Evolutionary conservation across 352 stramenopile genomes (phyloP).

Genomic region (Phytopythium litorale): DNA sequence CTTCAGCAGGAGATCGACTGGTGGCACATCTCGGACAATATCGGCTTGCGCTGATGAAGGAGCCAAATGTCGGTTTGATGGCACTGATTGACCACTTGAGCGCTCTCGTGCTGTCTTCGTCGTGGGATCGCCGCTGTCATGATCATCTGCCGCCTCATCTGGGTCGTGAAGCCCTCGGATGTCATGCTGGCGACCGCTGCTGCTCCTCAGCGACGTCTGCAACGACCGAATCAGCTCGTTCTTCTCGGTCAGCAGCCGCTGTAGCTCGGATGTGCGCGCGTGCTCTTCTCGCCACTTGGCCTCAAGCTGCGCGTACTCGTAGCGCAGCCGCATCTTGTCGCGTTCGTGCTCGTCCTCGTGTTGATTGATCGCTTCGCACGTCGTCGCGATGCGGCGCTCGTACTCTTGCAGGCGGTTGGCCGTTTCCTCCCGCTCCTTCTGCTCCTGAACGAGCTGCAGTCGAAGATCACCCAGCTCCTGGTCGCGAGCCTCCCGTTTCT

Average conservation of each 20-base stretch:
- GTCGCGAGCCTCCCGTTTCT: slow-evolving; percentile 21
- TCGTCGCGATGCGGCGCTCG: slow-evolving; percentile 60
- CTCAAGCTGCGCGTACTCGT: slow-evolving; percentile 29
- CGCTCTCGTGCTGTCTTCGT: neutral
- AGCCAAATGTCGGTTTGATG: neutral
- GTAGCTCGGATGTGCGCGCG: slow-evolving; percentile 50
- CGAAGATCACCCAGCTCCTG: slow-evolving; percentile 27
- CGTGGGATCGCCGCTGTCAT: neutral
- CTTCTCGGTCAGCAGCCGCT: slow-evolving; percentile 61
- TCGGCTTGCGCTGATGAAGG: neutral
- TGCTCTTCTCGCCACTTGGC: slow-evolving; percentile 40
- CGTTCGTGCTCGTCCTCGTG: slow-evolving; percentile 61
- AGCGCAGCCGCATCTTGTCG: slow-evolving; percentile 43
- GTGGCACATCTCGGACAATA: neutral
- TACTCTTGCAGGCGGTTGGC: slow-evolving; percentile 70
- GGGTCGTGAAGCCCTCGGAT: neutral
- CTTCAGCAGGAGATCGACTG: neutral
- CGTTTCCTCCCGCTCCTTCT: slow-evolving; percentile 58
- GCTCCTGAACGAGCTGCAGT: slow-evolving; percentile 34
- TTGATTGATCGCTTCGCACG: slow-evolving; percentile 62
- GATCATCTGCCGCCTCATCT: neutral
- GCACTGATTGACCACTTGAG: neutral
- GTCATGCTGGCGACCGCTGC: too few relatives aligned
- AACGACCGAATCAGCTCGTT: slow-evolving; percentile 48
- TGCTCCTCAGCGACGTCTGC: neutral